Percentiles rank a stretch among this genome's conserved stretches.
phyloP scores from a whole-genome alignment of 306 rosid species.

The Castanea crenata region DNA sequence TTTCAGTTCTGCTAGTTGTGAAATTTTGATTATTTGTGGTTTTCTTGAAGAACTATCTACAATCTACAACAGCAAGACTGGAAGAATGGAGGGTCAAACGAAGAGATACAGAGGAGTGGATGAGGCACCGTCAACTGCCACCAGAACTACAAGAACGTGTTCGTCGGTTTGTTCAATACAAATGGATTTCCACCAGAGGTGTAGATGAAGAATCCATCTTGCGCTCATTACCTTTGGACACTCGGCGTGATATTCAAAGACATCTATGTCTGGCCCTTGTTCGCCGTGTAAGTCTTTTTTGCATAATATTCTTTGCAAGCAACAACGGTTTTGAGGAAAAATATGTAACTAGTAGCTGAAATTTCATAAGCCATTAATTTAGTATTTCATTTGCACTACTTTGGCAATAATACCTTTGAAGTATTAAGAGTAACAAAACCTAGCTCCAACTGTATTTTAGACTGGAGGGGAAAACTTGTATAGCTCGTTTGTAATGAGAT shows the following conservation, averaged over 20 bases:
- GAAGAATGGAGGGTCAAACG: conserved; percentile 87
- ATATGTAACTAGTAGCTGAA: neutral
- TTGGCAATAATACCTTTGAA: too few relatives aligned
- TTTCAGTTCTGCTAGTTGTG: neutral
- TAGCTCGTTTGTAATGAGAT: too few relatives aligned
- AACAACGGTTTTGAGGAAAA: neutral
- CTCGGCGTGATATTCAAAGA: conserved; percentile 81
- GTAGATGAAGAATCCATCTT: conserved; percentile 83
- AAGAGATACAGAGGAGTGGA: conserved; percentile 95
- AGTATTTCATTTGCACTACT: too few relatives aligned
- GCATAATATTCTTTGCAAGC: neutral
- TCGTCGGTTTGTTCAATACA: conserved; percentile 77
- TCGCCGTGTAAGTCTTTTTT: conserved; percentile 57
- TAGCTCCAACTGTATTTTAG: too few relatives aligned
- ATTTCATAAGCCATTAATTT: too few relatives aligned
- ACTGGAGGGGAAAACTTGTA: too few relatives aligned
- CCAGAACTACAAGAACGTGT: conserved; percentile 67
- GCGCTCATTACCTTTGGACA: conserved; percentile 68
- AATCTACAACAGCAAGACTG: conserved; percentile 78
- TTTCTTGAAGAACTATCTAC: conserved; percentile 58
- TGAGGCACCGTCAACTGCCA: conserved; percentile 92
- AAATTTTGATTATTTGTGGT: neutral
- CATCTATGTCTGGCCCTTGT: conserved; percentile 85
- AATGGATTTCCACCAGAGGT: conserved; percentile 92
- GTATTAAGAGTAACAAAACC: too few relatives aligned